Conservation (phyloP, 2,329 filamentous ascomycete genomes). For the Neoarthrinium moseri region DNA sequence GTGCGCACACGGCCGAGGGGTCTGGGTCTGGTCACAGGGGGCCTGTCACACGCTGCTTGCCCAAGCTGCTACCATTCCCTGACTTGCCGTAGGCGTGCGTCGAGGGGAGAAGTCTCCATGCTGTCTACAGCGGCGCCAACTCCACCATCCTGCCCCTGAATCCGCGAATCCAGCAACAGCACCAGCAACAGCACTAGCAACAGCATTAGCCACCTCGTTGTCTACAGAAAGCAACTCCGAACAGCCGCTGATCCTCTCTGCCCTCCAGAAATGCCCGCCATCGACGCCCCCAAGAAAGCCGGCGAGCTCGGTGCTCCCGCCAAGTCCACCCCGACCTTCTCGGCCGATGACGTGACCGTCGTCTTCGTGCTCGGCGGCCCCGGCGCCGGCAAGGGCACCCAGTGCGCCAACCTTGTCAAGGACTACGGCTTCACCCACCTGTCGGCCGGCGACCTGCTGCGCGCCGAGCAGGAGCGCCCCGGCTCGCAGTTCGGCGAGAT, state of each 20-base stretch:
- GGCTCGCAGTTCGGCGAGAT: constrained; percentile 88
- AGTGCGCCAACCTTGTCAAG: constrained; percentile 83
- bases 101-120: too few relatives aligned
- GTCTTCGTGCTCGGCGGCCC: constrained; percentile 96
- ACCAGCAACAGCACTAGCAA: too few relatives aligned
- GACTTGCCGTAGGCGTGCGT: too few relatives aligned
- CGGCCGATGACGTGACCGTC: constrained; percentile 76
- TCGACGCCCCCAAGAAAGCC: constrained; percentile 37
- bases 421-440: constrained; percentile 93
- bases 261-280: constrained; percentile 36
- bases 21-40: too few relatives aligned
- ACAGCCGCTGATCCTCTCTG: neutral
- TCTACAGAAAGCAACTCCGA: neutral
- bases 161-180: too few relatives aligned
- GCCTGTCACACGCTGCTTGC: too few relatives aligned
- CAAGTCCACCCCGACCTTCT: constrained; percentile 70
- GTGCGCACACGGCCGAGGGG: neutral
- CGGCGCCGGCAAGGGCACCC: constrained; percentile 93
- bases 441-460: constrained; percentile 87
- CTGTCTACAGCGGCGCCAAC: too few relatives aligned
- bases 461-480: constrained; percentile 85
- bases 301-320: constrained; percentile 45
- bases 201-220: too few relatives aligned
- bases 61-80: too few relatives aligned
- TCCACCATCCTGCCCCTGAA: too few relatives aligned